Evolutionary conservation across 768 basidiomycete genomes (phyloP), one percentile per base, ranked within the genome.

Genomic region (Cystobasidium onofrii): DNA sequence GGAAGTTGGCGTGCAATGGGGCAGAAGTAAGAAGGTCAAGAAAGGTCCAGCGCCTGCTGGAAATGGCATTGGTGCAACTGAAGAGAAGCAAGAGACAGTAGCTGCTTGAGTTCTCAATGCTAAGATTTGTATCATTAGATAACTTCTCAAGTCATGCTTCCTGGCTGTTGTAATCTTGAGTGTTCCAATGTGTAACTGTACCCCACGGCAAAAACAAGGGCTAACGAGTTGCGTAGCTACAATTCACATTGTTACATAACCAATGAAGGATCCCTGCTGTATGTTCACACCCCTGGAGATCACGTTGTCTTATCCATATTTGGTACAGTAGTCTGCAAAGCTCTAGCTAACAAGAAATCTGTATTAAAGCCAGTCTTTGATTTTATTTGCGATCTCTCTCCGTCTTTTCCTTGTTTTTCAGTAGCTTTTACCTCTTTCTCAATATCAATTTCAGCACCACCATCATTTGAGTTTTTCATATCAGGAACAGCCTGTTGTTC

Each of bases 1-100:
- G 36, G 54, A 67, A 29, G 74, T 60, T 17, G 50, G 64, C 15
- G 74, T 75, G 27, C 74, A 75, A 57, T 75, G 74, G 74, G 74
- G 74, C 13, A 71, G 74, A 39, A 43, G 52, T 34, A 73, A 44
- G 34, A 75, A 75, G 39, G 52, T 20, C 9, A 75, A 75, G 39
- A 29, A 46, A 39, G 55, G 29, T 18, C 25, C 69, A 4, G 55
- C 57, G 6, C 27, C 9, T 60, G 57, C 12, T 60, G 57, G 33
- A 7, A 60, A 60, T 15, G 57, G 29, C 31, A 23, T 27, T 15
- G 57, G 2, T 29, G 57, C 57, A 2, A 20, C 25, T 9, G 57
- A 15, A 60, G 27, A 29, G 15, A 34, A 27, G 33, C 6, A 60
- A 27, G 29, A 60, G 57, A 27, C 27, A 60, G 57, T 60, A 13